Base-by-base conservation (phyloP, 2,329 filamentous ascomycete species). In the Exophiala lecanii-corni region DNA sequence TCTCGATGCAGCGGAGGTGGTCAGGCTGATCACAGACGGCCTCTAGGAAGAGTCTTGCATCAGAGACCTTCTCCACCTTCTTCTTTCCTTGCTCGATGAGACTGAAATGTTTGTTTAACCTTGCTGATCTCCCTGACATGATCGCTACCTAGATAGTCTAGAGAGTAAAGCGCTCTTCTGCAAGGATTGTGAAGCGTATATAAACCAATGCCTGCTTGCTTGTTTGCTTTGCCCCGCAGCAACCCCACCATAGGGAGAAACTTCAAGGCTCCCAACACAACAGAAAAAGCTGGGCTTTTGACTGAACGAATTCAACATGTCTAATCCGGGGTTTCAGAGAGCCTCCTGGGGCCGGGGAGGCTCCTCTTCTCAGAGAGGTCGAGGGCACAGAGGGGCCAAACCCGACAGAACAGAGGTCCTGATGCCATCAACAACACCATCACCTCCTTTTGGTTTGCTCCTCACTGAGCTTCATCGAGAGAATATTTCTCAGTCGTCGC, bases 21-120 rank as follows among this genome's bases (percentile, higher is more conserved):
- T 75, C 67, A 2, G 53, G 33, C 49, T 75, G 65, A 5, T 55
- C 51, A 47, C 65, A 69, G 4, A 76, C 50, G 1, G 73, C 68
- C 52, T 78, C 73, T 2, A 78, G 30, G 38, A 76, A 74, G 4
- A 66, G 61, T 23, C 64, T 68, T 4, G 61, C 65, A 49, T 74
- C 65, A 7, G 57, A 56, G 13, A 60, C 26, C 4, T 54, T 68
- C 12, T 61, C 60, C 5, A 75, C 39, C 1, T 55, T 44, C 18
- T 66, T 62, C 46, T 64, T 58, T 4, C 67, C 70, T 21, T 61
- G 39, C 9, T 73, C 45, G 18, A 71, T 57, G 7, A 55, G 48
- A 30, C 62, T 56, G 55, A 73, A 72, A 36, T 66, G 61, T 41
- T 63, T 66, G 2, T 56, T 54, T 20, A 72, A 53, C 39, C 59